Conservation (phyloP, 2,329 filamentous ascomycete species). For the Hymenoscyphus scutula region DNA sequence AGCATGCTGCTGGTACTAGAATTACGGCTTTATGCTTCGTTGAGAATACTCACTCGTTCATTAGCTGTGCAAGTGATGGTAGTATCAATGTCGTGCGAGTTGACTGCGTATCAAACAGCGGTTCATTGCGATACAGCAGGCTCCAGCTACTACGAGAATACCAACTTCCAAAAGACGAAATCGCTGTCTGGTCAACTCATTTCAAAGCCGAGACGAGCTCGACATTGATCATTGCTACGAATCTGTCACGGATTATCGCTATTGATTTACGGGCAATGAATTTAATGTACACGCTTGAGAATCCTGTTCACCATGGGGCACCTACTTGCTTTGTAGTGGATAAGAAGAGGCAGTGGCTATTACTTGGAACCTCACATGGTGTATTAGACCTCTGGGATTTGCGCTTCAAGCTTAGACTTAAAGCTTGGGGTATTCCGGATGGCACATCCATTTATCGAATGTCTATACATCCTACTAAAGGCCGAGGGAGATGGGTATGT, state of each 20-base stretch:
- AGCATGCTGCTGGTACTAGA: slow-evolving; percentile 66
- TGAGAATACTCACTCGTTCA: slow-evolving; percentile 89
- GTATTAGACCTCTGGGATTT: slow-evolving; percentile 94
- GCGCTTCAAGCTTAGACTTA: slow-evolving; percentile 84
- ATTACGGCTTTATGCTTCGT: slow-evolving; percentile 86
- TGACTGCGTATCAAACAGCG: slow-evolving; percentile 56
- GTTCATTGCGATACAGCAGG: slow-evolving; percentile 72
- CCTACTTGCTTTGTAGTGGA: slow-evolving; percentile 91
- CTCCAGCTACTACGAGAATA: slow-evolving; percentile 76
- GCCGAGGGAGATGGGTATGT: slow-evolving; percentile 80
- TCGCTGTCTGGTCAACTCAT: slow-evolving; percentile 88
- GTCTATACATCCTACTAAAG: slow-evolving; percentile 72
- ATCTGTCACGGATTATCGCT: slow-evolving; percentile 76
- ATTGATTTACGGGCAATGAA: slow-evolving; percentile 87
- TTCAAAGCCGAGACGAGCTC: slow-evolving; percentile 80
- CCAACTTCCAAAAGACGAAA: slow-evolving; percentile 70
- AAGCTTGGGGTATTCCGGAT: slow-evolving; percentile 83
- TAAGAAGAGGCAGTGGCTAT: slow-evolving; percentile 81
- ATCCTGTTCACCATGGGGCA: slow-evolving; percentile 86
- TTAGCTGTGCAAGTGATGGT: slow-evolving; percentile 86
- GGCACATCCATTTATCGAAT: slow-evolving; percentile 78
- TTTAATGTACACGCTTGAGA: slow-evolving; percentile 74
- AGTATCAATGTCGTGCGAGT: slow-evolving; percentile 81
- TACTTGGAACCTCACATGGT: slow-evolving; percentile 88
- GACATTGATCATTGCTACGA: slow-evolving; percentile 83